Evolutionary conservation across 305 asterid species (phyloP), one percentile per base, ranked within the genome.

Genomic region (Plantago coronopus): DNA sequence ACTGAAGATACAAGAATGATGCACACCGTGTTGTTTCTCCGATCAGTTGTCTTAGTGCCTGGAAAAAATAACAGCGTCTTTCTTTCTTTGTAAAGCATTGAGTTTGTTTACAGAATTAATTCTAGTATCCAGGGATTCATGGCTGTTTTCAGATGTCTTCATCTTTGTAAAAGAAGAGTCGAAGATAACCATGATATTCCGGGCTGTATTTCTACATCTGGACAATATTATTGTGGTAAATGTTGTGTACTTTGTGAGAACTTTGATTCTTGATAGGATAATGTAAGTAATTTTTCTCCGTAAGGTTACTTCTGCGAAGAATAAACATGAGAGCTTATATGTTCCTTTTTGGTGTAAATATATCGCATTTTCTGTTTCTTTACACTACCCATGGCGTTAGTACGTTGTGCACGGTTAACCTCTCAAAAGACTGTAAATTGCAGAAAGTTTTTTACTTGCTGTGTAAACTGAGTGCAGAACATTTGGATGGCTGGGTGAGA

Each of bases 1-100:
- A 83, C 76, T 87, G 75, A 79, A 57, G 63, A 65, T 23, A 18
- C 61, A 19, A 34, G 60, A 46, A 31, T 34, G 40, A 11, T 22
- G 57, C 40, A 34, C 17, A 70, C 62, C 44, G 45, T 64, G 59
- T 64, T 60, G 62, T 65, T 34, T 73, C 48, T 73, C 45, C 70
- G 66, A 58, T 57, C 47, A 45, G 65, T 72, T 55, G 54, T 61
- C 67, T 75, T 67, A 66, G 75, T 71, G 55, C 59, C 60, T 67
- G 62, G 76, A 69, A 59, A 60, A 45, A 72, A 69, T 62, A 74
- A 73, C 42, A 45, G 27, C 48, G 70, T 74, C 34, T 38, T 66
- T 31, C 65, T 7, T 67, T 61, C 61, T 61, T 51, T 65, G 66
- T 61, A 62, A 57, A 67, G 55, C 38, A 44, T 55, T 25, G 43